Conservation (phyloP, 495 filamentous ascomycete genomes). For the Mytilinidion resinicola region DNA sequence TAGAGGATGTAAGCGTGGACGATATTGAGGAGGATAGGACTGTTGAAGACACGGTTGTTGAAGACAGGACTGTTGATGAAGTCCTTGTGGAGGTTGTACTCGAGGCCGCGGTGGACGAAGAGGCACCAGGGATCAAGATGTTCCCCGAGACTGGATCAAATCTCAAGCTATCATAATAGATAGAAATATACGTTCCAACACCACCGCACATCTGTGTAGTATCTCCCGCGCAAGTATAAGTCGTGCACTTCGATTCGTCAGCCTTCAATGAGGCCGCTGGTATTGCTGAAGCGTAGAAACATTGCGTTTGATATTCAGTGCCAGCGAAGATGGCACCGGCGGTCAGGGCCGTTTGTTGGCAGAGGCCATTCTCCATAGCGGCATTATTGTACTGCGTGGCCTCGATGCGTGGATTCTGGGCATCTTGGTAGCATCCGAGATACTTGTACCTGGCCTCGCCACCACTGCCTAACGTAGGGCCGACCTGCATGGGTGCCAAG, state of each 20-base stretch:
- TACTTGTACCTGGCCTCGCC: slow-evolving; percentile 25
- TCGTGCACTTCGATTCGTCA: not conserved
- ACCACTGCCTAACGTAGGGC: slow-evolving; percentile 23
- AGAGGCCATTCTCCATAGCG: slow-evolving; percentile 5
- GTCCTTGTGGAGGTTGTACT: no score
- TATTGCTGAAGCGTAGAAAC: slow-evolving; percentile 38
- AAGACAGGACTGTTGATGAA: no score
- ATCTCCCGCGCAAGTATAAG: slow-evolving; percentile 33
- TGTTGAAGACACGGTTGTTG: no score
- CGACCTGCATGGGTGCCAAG: slow-evolving; percentile 17
- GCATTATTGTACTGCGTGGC: slow-evolving; percentile 1
- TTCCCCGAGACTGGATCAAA: slow-evolving; percentile 10
- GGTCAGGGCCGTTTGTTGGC: slow-evolving; percentile 1
- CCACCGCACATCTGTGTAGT: slow-evolving; percentile 38
- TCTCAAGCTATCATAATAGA: slow-evolving; percentile 38
- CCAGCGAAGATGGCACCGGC: slow-evolving; percentile 41
- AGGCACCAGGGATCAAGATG: no score
- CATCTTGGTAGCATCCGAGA: slow-evolving; percentile 26
- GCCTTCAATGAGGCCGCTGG: not conserved
- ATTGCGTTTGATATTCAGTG: slow-evolving; percentile 45
- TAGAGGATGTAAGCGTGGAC: no score
- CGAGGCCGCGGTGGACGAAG: no score
- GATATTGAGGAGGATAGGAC: no score
- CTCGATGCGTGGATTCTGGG: not conserved
- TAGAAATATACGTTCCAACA: slow-evolving; percentile 33